These are phyloP conservation scores for Boletellus sp. DNA, from an alignment of 768 basidiomycete species.

Conservation along the genomic window DNA sequence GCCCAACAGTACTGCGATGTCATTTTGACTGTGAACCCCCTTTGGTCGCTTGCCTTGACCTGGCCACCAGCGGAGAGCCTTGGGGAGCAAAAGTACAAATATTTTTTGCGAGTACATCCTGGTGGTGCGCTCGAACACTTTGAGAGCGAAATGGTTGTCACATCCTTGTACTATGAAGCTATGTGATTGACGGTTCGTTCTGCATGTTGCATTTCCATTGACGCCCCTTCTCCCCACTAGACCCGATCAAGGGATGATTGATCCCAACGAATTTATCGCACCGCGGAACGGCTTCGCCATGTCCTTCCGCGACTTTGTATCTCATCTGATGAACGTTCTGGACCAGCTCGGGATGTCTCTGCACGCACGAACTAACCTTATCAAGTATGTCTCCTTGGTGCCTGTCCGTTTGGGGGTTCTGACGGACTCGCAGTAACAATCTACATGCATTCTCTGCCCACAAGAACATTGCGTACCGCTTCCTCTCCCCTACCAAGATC, in stretches of 20 bases:
- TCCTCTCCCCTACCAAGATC: constrained; percentile 73
- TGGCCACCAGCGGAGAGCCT: constrained; percentile 77
- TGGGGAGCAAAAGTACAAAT: constrained; percentile 71
- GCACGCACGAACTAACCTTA: constrained; percentile 76
- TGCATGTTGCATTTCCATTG: neutral
- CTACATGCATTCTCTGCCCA: constrained; percentile 68
- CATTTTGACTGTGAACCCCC: constrained; percentile 60
- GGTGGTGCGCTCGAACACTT: constrained; percentile 87
- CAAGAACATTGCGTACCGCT: constrained; percentile 89
- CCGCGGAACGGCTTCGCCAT: constrained; percentile 84
- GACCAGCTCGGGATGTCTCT: constrained; percentile 83
- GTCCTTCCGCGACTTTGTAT: constrained; percentile 75
- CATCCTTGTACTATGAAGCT: constrained; percentile 83
- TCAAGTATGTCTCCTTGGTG: constrained; percentile 52
- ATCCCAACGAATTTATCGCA: constrained; percentile 74
- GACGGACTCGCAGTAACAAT: constrained; percentile 54
- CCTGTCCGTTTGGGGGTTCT: neutral
- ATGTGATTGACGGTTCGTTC: constrained; percentile 45
- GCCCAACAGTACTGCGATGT: constrained; percentile 78
- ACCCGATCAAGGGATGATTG: constrained; percentile 72
- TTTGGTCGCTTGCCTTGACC: constrained; percentile 72
- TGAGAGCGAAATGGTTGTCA: constrained; percentile 74
- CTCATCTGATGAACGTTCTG: constrained; percentile 76
- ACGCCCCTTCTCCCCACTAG: constrained; percentile 36
- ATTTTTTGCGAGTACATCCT: constrained; percentile 78